A percentile compares a stretch with the other conserved stretches of the same genome.
Evolutionary conservation across 495 filamentous ascomycete genomes (phyloP).

Genomic region (Lasiosphaeria ovina): DNA sequence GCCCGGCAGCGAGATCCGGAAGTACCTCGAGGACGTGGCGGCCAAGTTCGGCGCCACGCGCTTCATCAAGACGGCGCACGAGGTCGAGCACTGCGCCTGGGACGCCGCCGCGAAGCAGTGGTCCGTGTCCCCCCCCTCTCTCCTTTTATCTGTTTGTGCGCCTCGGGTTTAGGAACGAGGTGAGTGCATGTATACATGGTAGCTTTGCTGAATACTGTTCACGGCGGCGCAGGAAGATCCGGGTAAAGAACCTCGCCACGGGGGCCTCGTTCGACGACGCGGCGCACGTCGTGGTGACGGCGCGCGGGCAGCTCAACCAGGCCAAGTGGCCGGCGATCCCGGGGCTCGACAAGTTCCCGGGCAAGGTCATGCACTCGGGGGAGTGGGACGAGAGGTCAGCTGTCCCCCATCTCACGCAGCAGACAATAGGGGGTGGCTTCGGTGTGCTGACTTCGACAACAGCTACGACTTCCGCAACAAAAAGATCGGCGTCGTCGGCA

Average conservation of each 20-base stretch:
- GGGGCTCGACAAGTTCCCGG: conserved; percentile 53
- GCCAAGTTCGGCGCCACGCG: conserved; percentile 56
- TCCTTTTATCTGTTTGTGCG: neutral
- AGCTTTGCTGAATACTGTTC: neutral
- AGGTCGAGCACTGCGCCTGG: conserved; percentile 49
- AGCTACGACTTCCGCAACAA: conserved; percentile 51
- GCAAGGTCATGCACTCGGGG: conserved; percentile 57
- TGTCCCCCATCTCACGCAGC: neutral
- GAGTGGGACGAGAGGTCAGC: conserved; percentile 44
- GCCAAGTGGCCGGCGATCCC: conserved; percentile 58
- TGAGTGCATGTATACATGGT: conserved; percentile 10
- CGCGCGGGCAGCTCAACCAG: conserved; percentile 62
- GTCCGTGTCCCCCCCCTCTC: conserved; percentile 26
- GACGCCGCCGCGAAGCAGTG: conserved; percentile 55
- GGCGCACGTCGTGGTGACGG: conserved; percentile 61
- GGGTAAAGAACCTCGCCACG: conserved; percentile 31
- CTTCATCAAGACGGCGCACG: conserved; percentile 42
- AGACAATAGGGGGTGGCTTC: neutral
- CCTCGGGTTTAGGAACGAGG: neutral
- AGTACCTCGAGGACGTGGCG: conserved; percentile 58
- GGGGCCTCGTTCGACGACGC: conserved; percentile 36
- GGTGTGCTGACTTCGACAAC: conserved; percentile 6
- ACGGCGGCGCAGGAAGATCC: conserved; percentile 24
- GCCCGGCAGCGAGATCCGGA: conserved; percentile 60
- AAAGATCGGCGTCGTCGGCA: conserved; percentile 51